These are phyloP conservation scores for Hyphopichia khmerensis DNA, from an alignment of 1,139 yeast species.

Conservation along the genomic window DNA sequence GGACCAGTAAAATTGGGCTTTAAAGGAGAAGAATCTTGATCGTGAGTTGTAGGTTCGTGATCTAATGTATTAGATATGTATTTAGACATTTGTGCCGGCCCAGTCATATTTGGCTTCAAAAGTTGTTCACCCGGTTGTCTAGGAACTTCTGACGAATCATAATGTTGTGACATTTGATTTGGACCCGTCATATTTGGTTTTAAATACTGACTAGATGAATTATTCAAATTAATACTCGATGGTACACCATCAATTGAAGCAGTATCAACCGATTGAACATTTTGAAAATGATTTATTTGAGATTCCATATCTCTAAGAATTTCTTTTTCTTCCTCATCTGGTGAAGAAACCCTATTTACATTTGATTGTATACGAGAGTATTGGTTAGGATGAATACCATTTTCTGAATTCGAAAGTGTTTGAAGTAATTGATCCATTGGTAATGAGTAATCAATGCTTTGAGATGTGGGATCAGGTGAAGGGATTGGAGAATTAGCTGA, in stretches of 20 bases:
- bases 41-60: background rate
- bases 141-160: slow-evolving; percentile 20
- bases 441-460: slow-evolving; percentile 53
- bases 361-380: slow-evolving; percentile 10
- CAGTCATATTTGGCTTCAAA: slow-evolving; percentile 55
- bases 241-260: slow-evolving; percentile 62
- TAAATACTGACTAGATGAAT: slow-evolving; percentile 23
- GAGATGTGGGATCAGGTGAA: slow-evolving; percentile 23
- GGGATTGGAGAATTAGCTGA: slow-evolving; percentile 23
- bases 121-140: slow-evolving; percentile 5
- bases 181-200: slow-evolving; percentile 58
- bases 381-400: background rate
- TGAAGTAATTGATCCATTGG: slow-evolving; percentile 73
- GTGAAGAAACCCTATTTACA: slow-evolving; percentile 14
- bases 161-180: slow-evolving; percentile 30
- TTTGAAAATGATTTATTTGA: slow-evolving; percentile 63
- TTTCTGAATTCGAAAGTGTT: slow-evolving; percentile 24
- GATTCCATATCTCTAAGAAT: slow-evolving; percentile 67
- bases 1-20: slow-evolving; percentile 42
- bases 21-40: slow-evolving; percentile 12
- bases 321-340: slow-evolving; percentile 56
- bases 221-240: slow-evolving; percentile 40
- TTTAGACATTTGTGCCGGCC: slow-evolving; percentile 50
- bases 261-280: slow-evolving; percentile 61
- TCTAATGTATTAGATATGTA: slow-evolving; percentile 8